Conservation (phyloP, 441 rosid genomes). For the Erodium texanum region DNA sequence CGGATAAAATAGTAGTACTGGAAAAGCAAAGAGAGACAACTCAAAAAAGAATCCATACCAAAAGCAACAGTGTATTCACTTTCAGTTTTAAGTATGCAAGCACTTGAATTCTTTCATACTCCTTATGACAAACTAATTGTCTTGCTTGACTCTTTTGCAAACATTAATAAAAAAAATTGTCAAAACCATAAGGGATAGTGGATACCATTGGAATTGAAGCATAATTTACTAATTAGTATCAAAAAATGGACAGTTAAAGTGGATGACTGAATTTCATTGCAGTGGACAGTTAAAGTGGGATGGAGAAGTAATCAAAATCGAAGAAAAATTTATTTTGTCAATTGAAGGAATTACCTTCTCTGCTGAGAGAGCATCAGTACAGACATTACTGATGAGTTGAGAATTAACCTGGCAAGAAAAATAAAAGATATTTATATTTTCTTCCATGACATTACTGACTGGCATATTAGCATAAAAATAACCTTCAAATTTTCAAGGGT, state of each 20-base stretch:
- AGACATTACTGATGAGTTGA: slow-evolving; percentile 93
- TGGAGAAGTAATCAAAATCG: not conserved
- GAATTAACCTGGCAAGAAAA: slow-evolving; percentile 62
- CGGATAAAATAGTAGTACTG: slow-evolving; percentile 97
- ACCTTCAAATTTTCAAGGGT: not conserved
- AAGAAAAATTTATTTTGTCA: not conserved
- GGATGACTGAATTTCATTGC: not conserved
- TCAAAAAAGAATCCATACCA: not conserved
- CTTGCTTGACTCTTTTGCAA: not conserved
- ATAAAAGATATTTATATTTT: not conserved
- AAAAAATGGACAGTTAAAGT: not conserved
- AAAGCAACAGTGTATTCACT: not conserved
- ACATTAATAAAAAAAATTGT: too few relatives aligned
- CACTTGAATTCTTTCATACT: not conserved
- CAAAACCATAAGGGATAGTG: too few relatives aligned
- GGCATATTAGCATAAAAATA: not conserved
- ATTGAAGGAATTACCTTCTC: slow-evolving; percentile 58
- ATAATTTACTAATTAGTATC: too few relatives aligned
- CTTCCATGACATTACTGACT: not conserved
- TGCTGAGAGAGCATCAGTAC: slow-evolving; percentile 97
- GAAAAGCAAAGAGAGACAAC: slow-evolving; percentile 5
- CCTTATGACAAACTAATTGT: not conserved
- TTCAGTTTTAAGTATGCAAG: not conserved
- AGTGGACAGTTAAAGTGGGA: not conserved
- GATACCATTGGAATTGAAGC: not conserved